Conservation (phyloP, 2,329 filamentous ascomycete genomes). For the Colletotrichum sp. region DNA sequence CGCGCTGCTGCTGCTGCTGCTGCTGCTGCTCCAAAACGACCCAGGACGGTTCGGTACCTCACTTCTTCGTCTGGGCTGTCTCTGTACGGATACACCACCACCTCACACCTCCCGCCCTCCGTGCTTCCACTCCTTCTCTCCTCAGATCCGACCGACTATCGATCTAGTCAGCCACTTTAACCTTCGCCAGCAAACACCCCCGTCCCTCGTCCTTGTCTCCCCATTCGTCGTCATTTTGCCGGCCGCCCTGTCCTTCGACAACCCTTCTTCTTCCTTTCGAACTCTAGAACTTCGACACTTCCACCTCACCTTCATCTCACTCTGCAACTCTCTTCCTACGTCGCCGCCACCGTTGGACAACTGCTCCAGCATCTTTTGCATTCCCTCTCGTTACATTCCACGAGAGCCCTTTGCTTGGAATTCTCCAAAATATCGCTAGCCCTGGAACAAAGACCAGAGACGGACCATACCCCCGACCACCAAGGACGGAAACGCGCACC, state of each 20-base stretch:
- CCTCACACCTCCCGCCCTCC: neutral
- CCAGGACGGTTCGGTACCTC: neutral
- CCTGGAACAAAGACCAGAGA: constrained; percentile 3
- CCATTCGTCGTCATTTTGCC: constrained; percentile 20
- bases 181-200: constrained; percentile 11
- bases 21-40: neutral
- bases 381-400: neutral
- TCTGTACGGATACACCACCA: neutral
- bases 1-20: neutral
- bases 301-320: neutral
- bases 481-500: neutral
- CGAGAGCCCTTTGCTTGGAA: neutral
- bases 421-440: neutral
- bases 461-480: neutral
- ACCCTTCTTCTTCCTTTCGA: constrained; percentile 20
- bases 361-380: neutral
- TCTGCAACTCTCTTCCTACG: neutral
- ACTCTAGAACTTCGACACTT: constrained; percentile 21
- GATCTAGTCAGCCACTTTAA: constrained; percentile 18
- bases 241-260: constrained; percentile 13
- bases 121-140: neutral
- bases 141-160: constrained; percentile 18
- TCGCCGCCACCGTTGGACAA: neutral
- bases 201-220: constrained; percentile 9
- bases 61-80: neutral